phyloP scores from a whole-genome alignment of 1,139 yeast species.

The Suhomyces terraborum region DNA sequence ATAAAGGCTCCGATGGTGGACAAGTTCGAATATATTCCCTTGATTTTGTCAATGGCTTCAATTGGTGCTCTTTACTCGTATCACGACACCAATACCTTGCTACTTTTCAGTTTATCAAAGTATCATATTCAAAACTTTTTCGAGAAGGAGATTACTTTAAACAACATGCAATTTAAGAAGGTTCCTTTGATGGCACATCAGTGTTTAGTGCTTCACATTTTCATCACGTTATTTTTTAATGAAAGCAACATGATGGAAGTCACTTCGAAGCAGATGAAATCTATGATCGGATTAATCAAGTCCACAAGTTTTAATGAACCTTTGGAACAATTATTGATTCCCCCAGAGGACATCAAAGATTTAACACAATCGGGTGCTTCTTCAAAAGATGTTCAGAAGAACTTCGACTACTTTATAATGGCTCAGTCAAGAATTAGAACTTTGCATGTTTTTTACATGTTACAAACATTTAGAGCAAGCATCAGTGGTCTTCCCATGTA shows the following conservation, averaged over 20 bases:
- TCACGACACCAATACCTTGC: constrained; percentile 74
- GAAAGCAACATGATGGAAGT: constrained; percentile 72
- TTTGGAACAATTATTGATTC: constrained; percentile 58
- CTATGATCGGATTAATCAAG: constrained; percentile 76
- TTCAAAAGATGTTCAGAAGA: constrained; percentile 37
- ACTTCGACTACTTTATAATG: constrained; percentile 73
- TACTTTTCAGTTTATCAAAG: constrained; percentile 77
- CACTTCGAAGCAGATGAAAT: constrained; percentile 73
- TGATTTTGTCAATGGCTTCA: constrained; percentile 80
- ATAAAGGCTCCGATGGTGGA: constrained; percentile 56
- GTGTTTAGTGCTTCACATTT: constrained; percentile 75
- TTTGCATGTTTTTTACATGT: constrained; percentile 72
- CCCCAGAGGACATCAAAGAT: constrained; percentile 43
- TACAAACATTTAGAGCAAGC: constrained; percentile 70
- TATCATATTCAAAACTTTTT: constrained; percentile 75
- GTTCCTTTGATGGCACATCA: constrained; percentile 92
- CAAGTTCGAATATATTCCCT: constrained; percentile 66
- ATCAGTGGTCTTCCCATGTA: constrained; percentile 62
- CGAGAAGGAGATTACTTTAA: constrained; percentile 55
- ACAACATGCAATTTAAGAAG: constrained; percentile 53
- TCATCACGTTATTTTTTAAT: constrained; percentile 79
- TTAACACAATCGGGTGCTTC: constrained; percentile 10
- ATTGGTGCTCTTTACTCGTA: constrained; percentile 86
- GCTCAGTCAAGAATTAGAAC: constrained; percentile 88
- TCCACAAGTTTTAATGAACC: constrained; percentile 77